Percentiles rank a stretch among this genome's conserved stretches.
These are phyloP conservation scores for Aspergillus novofumigatus DNA, from an alignment of 2,329 filamentous ascomycete species.

Conservation along the genomic window DNA sequence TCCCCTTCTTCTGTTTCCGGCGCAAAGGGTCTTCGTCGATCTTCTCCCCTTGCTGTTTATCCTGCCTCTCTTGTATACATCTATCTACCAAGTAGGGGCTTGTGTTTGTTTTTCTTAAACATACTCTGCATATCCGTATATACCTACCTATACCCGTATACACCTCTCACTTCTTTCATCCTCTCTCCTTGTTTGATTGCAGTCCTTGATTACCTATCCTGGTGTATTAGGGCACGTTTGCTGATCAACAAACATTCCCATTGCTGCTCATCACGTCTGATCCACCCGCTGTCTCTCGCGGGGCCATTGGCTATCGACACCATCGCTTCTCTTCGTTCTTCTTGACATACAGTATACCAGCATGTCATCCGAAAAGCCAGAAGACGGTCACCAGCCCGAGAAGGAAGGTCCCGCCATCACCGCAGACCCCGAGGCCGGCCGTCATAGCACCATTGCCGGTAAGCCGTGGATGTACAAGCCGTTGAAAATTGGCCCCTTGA, in stretches of 20 bases:
- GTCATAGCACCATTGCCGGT: constrained; percentile 23
- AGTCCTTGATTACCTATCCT: background rate
- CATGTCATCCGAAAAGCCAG: constrained; percentile 8
- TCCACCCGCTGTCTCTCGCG: background rate
- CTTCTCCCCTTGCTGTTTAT: background rate
- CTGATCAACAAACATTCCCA: background rate
- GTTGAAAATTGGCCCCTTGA: constrained; percentile 50
- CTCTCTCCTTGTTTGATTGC: background rate
- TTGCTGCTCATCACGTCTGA: background rate
- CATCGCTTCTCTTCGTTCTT: background rate
- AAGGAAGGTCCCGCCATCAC: constrained; percentile 13
- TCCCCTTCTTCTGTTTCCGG: background rate
- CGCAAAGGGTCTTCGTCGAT: background rate
- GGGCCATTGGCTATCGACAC: background rate
- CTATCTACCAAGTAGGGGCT: background rate
- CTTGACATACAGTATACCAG: background rate
- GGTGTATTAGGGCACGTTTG: background rate
- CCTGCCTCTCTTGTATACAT: background rate
- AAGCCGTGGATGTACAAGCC: constrained; percentile 64
- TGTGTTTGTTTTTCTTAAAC: background rate
- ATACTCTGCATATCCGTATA: background rate
- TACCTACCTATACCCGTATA: background rate
- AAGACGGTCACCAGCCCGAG: constrained; percentile 9
- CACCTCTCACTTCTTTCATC: background rate
- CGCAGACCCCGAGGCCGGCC: constrained; percentile 21